These are phyloP conservation scores for Venturia effusa DNA, from an alignment of 2,329 filamentous ascomycete genomes.

Conservation along the genomic window DNA sequence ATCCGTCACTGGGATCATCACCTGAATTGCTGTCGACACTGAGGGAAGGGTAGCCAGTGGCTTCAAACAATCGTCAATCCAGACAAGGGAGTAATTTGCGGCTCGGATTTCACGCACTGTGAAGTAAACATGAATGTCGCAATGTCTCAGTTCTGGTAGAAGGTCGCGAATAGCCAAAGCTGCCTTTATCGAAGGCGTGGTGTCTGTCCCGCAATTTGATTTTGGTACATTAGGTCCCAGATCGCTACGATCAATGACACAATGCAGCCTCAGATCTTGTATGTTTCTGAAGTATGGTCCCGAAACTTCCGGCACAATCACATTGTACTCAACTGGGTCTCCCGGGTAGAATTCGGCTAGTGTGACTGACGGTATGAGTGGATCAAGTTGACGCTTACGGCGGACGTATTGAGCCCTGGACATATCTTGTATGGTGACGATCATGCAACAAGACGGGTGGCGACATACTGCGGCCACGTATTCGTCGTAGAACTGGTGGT, in stretches of 20 bases:
- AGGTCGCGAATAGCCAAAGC: neutral
- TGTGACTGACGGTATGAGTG: neutral
- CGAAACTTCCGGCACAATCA: neutral
- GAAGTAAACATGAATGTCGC: neutral
- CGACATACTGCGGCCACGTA: neutral
- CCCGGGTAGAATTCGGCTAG: neutral
- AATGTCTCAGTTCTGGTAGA: neutral
- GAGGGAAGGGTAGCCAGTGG: neutral
- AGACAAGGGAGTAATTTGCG: neutral
- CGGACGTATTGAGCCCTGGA: neutral
- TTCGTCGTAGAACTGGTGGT: neutral
- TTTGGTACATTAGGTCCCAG: neutral
- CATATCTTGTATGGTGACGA: neutral
- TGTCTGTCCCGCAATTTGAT: neutral
- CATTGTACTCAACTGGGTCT: neutral
- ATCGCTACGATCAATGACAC: neutral
- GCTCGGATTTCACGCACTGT: neutral
- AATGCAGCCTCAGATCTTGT: neutral
- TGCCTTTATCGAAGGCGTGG: neutral
- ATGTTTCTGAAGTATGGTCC: neutral
- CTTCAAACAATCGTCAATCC: neutral
- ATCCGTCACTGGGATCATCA: neutral
- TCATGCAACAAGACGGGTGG: neutral
- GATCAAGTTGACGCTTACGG: too few relatives aligned
- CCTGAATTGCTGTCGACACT: neutral